Conservation (phyloP, 2,329 filamentous ascomycete genomes). For the Fragosphaeria purpurea region DNA sequence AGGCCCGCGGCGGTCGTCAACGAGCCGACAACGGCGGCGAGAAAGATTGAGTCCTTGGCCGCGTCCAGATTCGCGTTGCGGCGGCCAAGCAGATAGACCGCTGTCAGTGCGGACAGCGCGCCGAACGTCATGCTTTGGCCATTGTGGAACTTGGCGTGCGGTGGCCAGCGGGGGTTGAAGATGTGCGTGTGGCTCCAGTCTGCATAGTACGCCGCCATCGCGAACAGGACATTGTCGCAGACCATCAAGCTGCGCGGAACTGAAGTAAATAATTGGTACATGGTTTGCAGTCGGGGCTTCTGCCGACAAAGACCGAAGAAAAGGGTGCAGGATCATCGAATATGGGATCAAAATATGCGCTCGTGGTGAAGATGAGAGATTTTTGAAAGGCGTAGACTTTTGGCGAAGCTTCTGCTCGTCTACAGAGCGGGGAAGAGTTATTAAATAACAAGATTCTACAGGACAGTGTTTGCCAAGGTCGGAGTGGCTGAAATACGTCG, state of each 20-base stretch:
- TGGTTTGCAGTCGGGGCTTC: too few species aligned
- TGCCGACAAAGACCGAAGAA: too few species aligned
- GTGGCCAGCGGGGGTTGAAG: background rate
- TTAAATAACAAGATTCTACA: too few species aligned
- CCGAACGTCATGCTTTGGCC: background rate
- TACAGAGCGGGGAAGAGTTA: too few species aligned
- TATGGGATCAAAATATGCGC: too few species aligned
- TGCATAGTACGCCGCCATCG: background rate
- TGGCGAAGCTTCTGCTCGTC: too few species aligned
- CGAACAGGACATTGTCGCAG: background rate
- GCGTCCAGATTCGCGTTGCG: background rate
- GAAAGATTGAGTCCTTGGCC: background rate
- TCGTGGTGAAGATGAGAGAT: too few species aligned
- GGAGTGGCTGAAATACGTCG: too few species aligned
- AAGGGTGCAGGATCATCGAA: too few species aligned
- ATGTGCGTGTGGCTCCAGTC: background rate
- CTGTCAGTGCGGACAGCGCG: background rate
- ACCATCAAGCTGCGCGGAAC: background rate
- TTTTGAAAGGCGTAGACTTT: too few species aligned
- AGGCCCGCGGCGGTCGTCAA: background rate
- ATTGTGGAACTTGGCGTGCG: background rate
- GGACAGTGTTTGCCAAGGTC: too few species aligned
- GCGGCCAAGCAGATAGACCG: background rate
- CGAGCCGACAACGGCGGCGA: background rate
- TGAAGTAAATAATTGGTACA: background rate